phyloP scores from a whole-genome alignment of 208 protist species.

The Leptomonas pyrrhocoris region DNA sequence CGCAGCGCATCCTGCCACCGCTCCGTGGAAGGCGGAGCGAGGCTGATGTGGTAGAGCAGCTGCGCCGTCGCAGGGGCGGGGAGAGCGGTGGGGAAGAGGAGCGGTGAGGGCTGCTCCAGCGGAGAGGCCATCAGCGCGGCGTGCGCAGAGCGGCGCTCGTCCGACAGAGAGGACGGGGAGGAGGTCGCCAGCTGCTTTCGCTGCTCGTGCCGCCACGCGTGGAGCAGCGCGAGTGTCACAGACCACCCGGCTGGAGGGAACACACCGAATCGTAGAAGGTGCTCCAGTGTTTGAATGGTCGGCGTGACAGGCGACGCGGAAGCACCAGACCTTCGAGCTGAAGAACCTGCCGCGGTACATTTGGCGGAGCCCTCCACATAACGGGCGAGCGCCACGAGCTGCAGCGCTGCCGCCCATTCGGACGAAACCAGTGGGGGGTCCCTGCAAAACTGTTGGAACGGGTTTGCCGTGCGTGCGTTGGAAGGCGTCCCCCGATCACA shows the following conservation, averaged over 20 bases:
- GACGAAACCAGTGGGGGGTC: constrained; percentile 23
- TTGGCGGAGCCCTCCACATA: neutral
- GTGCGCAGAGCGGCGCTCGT: neutral
- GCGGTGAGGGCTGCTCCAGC: neutral
- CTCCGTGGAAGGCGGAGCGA: constrained; percentile 17
- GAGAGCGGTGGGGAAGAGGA: constrained; percentile 17
- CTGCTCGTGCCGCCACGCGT: constrained; percentile 20
- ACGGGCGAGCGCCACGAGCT: constrained; percentile 23
- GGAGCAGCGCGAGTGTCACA: constrained; percentile 18
- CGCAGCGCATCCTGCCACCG: constrained; percentile 31
- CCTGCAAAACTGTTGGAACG: constrained; percentile 12
- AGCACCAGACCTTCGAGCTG: neutral
- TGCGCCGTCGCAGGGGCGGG: constrained; percentile 22
- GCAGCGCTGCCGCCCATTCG: constrained; percentile 24
- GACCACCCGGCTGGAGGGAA: constrained; percentile 26
- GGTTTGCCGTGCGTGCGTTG: neutral
- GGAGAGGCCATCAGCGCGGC: neutral
- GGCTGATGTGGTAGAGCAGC: constrained; percentile 33
- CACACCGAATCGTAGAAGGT: constrained; percentile 23
- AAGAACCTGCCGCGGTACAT: neutral
- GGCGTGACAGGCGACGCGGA: neutral
- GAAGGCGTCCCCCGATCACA: neutral
- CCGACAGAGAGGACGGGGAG: neutral
- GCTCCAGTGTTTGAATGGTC: constrained; percentile 4
- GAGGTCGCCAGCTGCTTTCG: neutral